Conservation (phyloP, 2,329 filamentous ascomycete species). For the Venturia nashicola region DNA sequence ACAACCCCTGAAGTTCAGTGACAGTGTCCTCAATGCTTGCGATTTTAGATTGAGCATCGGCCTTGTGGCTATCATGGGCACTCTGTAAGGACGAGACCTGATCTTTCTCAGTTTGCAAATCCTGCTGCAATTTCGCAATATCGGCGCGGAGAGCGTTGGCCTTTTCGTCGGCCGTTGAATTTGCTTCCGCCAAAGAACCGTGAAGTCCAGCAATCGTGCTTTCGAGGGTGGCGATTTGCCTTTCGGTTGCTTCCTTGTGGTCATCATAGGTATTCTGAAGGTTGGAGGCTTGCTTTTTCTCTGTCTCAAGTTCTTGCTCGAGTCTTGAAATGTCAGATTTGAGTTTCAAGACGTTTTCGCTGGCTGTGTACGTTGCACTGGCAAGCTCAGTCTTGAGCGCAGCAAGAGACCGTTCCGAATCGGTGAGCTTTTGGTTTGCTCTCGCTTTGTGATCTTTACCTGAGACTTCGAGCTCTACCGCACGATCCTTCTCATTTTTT, state of each 20-base stretch:
- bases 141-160: not conserved
- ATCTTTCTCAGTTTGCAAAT: not conserved
- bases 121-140: not conserved
- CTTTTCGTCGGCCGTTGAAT: not conserved
- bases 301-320: not conserved
- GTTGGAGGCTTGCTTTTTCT: not conserved
- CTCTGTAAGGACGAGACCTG: not conserved
- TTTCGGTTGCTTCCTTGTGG: not conserved
- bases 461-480: not conserved
- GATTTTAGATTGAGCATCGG: not conserved
- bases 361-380: not conserved
- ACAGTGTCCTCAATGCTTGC: not conserved
- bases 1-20: not conserved
- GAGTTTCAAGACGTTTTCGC: not conserved
- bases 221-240: not conserved
- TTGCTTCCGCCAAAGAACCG: not conserved
- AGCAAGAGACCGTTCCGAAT: not conserved
- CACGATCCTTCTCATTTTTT: not conserved
- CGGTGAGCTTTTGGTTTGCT: not conserved
- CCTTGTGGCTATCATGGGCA: not conserved
- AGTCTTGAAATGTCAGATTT: not conserved
- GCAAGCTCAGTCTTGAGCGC: not conserved
- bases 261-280: not conserved
- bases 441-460: not conserved
- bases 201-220: not conserved